These are phyloP conservation scores for Discostella pseudostelligera DNA, from an alignment of 108 stramenopile genomes.

Conservation along the genomic window DNA sequence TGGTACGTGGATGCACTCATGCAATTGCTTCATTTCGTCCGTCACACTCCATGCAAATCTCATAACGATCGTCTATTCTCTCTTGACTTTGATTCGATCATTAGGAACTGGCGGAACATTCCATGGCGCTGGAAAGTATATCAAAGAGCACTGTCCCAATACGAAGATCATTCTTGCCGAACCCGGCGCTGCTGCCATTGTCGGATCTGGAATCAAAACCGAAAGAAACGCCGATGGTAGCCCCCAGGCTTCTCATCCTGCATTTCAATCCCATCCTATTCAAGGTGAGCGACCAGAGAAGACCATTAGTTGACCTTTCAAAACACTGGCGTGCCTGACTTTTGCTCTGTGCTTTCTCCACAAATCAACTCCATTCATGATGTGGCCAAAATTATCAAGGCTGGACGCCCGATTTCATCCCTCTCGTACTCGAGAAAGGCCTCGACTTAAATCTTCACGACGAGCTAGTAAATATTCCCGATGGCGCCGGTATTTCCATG, in stretches of 20 bases:
- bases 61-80: neutral
- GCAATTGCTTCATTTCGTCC: too few relatives aligned
- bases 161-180: slow-evolving; percentile 68
- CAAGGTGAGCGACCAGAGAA: slow-evolving; percentile 42
- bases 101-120: slow-evolving; percentile 71
- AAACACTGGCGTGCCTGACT: neutral
- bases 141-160: slow-evolving; percentile 59
- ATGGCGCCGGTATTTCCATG: slow-evolving; percentile 53
- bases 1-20: neutral
- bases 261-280: slow-evolving; percentile 45
- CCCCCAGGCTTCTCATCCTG: slow-evolving; percentile 53
- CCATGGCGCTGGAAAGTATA: slow-evolving; percentile 58
- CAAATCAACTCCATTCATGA: too few relatives aligned
- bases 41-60: neutral
- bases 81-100: neutral
- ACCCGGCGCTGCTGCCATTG: slow-evolving; percentile 62
- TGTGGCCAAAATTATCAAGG: slow-evolving; percentile 63
- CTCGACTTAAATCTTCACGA: slow-evolving; percentile 39
- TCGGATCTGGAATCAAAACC: slow-evolving; percentile 60
- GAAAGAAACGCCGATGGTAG: slow-evolving; percentile 56
- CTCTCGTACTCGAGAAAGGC: slow-evolving; percentile 57
- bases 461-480: slow-evolving; percentile 52
- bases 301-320: neutral
- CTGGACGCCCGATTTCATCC: slow-evolving; percentile 86
- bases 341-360: neutral